Conservation (phyloP, 805 yeast species). For the Pichia scutulata region DNA sequence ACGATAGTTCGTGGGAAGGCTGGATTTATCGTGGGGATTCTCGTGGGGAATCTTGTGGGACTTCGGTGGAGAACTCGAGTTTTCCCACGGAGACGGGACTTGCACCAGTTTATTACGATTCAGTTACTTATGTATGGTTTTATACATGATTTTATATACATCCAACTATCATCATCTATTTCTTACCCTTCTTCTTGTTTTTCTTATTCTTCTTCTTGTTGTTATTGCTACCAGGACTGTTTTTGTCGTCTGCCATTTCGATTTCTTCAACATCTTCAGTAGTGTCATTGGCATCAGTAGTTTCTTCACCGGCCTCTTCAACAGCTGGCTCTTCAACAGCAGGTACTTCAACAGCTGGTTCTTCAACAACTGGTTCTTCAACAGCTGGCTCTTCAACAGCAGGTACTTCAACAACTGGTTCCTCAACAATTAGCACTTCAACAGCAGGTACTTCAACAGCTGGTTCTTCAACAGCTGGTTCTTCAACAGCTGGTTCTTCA, state of each 20-base stretch:
- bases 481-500: not conserved
- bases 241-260: not conserved
- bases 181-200: constrained; percentile 14
- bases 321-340: constrained; percentile 16
- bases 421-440: constrained; percentile 28
- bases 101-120: not conserved
- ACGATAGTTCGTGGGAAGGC: not conserved
- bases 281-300: not conserved
- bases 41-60: too few relatives aligned
- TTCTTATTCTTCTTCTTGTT: constrained; percentile 11
- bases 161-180: not conserved
- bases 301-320: not conserved
- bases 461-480: not conserved
- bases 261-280: not conserved
- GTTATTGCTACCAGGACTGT: not conserved
- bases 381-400: constrained; percentile 7
- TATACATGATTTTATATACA: not conserved
- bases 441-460: constrained; percentile 6
- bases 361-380: constrained; percentile 28
- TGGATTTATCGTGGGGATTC: too few relatives aligned
- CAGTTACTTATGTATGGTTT: not conserved
- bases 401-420: not conserved
- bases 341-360: not conserved
- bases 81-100: too few relatives aligned
- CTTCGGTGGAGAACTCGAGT: too few relatives aligned